Evolutionary conservation across 371 early-diverging fungal species (phyloP), one percentile per base, ranked within the genome.

Genomic region (Rhizomucor pusillus): DNA sequence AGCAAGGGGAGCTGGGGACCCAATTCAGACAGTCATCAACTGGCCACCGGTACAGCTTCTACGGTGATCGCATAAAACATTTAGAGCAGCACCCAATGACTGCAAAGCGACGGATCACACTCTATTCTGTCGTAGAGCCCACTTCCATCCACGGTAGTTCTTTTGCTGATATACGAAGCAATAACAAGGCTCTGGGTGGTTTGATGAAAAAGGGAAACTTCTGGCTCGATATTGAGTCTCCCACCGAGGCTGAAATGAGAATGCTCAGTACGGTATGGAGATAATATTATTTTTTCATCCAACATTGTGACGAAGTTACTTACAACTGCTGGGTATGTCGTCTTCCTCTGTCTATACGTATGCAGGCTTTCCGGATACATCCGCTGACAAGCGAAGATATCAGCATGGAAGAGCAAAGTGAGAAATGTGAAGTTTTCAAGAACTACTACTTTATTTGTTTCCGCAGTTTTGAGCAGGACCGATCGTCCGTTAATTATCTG

Each of bases 381-480:
- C 94, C 97, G 18, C 66, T 97, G 43, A 95, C 95, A 0, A 81
- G 82, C 20, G 95, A 97, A 72, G 97, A 95, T 57, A 91, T 97
- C 52, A 82, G 85, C 60, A 90, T 89, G 50, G 88, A 94, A 62
- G 97, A 96, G 44, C 84, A 81, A 24, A 81, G 97, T 5, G 96
- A 95, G 65, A 97, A 97, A 62, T 93, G 92, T 60, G 96, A 96
- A 63, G 81, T 90, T 14, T 95, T 93, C 54, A 70, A 82, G 20
- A 88, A 88, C 52, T 97, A 97, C 73, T 91, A 92, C 58, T 96
- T 96, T 78, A 81, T 95, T 29, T 86, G 89, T 62, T 90, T 94
- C 65, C 80, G 92, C 53, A 77, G 87, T 11, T 87, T 90, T 65
- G 89, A 90, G 44, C 79, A 73, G 56, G 79, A 88, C 46, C 80